Conservation (phyloP, 352 stramenopile species). For the Pythium volutum region DNA sequence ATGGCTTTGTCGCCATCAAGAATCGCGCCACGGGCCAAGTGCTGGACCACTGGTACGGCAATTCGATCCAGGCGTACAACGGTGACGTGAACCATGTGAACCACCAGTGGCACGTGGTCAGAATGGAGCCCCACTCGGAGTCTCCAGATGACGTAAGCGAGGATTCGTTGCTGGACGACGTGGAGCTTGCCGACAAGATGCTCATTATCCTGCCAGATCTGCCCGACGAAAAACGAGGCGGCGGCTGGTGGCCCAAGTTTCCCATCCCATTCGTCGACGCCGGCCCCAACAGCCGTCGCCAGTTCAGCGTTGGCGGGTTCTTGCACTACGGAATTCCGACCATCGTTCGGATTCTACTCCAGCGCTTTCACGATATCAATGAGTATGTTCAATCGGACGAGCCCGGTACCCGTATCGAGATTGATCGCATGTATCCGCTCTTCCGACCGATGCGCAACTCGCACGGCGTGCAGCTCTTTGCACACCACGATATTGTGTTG, state of each 20-base stretch:
- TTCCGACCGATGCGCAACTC: neutral
- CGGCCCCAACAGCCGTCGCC: neutral
- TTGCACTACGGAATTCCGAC: neutral
- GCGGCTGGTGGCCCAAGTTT: neutral
- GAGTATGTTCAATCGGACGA: neutral
- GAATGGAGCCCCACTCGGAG: neutral
- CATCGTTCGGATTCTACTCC: neutral
- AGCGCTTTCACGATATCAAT: neutral
- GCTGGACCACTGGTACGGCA: slow-evolving; percentile 12
- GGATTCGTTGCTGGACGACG: neutral
- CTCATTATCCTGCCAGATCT: neutral
- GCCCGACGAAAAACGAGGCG: neutral
- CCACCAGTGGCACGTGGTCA: neutral
- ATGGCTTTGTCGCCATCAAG: slow-evolving; percentile 2
- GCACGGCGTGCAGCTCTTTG: neutral
- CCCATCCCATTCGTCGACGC: neutral
- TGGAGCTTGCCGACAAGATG: neutral
- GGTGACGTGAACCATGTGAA: neutral
- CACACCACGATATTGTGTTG: neutral
- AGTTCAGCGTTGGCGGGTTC: neutral
- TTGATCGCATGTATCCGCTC: neutral
- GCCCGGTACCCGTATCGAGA: neutral
- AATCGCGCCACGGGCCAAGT: slow-evolving; percentile 7
- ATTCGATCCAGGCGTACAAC: neutral
- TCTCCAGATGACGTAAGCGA: neutral